Evolutionary conservation across 2,329 filamentous ascomycete genomes (phyloP).

Genomic region (Chlorencoelia australis): DNA sequence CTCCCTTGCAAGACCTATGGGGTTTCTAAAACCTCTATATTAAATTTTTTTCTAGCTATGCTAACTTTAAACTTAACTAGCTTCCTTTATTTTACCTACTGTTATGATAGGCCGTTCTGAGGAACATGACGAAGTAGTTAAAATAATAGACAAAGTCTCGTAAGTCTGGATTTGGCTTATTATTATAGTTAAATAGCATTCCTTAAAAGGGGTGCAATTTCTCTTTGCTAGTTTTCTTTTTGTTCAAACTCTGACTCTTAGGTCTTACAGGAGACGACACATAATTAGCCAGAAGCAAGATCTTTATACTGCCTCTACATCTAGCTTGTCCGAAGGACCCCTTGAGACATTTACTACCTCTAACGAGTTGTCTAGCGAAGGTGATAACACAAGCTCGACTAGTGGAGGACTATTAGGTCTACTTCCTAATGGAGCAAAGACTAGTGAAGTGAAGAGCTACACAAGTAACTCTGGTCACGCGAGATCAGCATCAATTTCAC

Average conservation of each 20-base stretch:
- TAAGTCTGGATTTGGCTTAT: no score
- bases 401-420: conserved; percentile 34
- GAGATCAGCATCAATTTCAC: conserved; percentile 15
- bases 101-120: conserved; percentile 69
- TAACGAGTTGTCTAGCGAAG: conserved; percentile 47
- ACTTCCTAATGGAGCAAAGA: no score
- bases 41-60: no score
- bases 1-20: no score
- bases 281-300: conserved; percentile 34
- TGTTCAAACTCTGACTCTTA: no score
- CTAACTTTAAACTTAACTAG: no score
- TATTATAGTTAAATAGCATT: no score
- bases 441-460: conserved; percentile 3
- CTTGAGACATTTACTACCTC: conserved; percentile 19
- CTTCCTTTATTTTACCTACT: conserved; percentile 80
- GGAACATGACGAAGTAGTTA: conserved; percentile 60
- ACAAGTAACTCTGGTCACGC: conserved; percentile 12
- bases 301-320: conserved; percentile 38
- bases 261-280: no score
- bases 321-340: conserved; percentile 37
- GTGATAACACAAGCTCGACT: conserved; percentile 41
- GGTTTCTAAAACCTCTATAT: no score
- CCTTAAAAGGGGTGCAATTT: no score
- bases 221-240: no score
- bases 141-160: conserved; percentile 67